Conservation (phyloP, 2,329 filamentous ascomycete species). For the Fonsecaea monophora region DNA sequence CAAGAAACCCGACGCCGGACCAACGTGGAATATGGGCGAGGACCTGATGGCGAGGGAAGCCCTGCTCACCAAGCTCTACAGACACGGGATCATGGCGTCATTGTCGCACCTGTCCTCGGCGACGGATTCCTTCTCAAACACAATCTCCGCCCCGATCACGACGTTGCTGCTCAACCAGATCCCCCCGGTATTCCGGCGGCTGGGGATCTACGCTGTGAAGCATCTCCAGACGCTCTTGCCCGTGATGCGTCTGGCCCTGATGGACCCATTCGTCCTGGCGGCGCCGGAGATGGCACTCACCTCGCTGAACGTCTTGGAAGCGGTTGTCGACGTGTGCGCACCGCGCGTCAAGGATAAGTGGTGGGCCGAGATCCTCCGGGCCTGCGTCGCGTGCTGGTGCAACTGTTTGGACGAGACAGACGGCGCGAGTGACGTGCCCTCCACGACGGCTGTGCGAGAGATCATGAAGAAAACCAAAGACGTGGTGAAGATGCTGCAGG, state of each 20-base stretch:
- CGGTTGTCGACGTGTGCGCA: constrained; percentile 70
- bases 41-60: constrained; percentile 48
- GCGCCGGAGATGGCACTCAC: constrained; percentile 62
- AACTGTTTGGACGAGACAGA: constrained; percentile 54
- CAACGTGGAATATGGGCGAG: constrained; percentile 45
- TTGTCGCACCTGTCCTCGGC: constrained; percentile 52
- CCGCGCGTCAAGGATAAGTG: constrained; percentile 67
- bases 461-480: constrained; percentile 41
- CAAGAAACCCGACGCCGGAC: constrained; percentile 19
- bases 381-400: constrained; percentile 68
- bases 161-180: constrained; percentile 51
- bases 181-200: constrained; percentile 40
- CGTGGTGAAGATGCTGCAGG: constrained; percentile 41
- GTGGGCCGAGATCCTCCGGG: constrained; percentile 68
- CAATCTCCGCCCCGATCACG: constrained; percentile 56
- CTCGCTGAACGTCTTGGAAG: constrained; percentile 62
- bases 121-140: constrained; percentile 51
- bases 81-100: constrained; percentile 52
- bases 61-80: constrained; percentile 55
- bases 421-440: constrained; percentile 24
- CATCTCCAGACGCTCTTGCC: constrained; percentile 69
- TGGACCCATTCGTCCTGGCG: constrained; percentile 70
- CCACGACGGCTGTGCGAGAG: constrained; percentile 9
- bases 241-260: constrained; percentile 68
- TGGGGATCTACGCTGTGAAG: constrained; percentile 49